phyloP scores from a whole-genome alignment of 1,139 yeast species.

The Candida glucosophila region DNA sequence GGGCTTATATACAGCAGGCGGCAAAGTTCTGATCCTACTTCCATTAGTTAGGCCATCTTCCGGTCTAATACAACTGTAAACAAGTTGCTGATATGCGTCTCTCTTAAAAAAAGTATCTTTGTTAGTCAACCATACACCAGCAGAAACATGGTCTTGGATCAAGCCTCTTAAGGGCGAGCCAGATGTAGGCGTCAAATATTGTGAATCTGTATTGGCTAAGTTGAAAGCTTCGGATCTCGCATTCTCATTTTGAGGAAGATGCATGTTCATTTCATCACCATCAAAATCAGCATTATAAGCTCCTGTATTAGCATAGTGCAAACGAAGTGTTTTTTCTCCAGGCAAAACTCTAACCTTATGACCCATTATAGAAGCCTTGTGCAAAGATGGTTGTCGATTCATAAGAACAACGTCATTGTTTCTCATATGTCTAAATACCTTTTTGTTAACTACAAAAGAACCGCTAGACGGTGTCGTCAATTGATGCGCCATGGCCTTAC shows the following conservation, averaged over 20 bases:
- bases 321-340: conserved; percentile 90
- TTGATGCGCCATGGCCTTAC: conserved; percentile 95
- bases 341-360: conserved; percentile 96
- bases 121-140: conserved; percentile 96
- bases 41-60: conserved; percentile 95
- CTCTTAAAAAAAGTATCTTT: conserved; percentile 88
- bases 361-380: conserved; percentile 99
- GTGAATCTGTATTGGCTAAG: conserved; percentile 94
- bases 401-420: conserved; percentile 93
- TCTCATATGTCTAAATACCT: conserved; percentile 88
- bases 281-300: conserved; percentile 99
- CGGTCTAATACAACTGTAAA: conserved; percentile 92
- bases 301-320: conserved; percentile 98
- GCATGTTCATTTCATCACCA: conserved; percentile 99
- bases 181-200: conserved; percentile 94
- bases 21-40: conserved; percentile 64
- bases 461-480: conserved; percentile 72
- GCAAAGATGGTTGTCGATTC: conserved; percentile 99
- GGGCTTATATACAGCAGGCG: conserved; percentile 87
- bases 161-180: conserved; percentile 98
- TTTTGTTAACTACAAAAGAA: conserved; percentile 65
- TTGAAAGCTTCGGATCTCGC: conserved; percentile 95
- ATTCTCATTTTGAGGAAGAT: conserved; percentile 96
- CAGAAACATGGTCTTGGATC: conserved; percentile 97
- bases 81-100: conserved; percentile 85